These are phyloP conservation scores for Hyaloscypha variabilis DNA, from an alignment of 495 filamentous ascomycete genomes.

Conservation along the genomic window DNA sequence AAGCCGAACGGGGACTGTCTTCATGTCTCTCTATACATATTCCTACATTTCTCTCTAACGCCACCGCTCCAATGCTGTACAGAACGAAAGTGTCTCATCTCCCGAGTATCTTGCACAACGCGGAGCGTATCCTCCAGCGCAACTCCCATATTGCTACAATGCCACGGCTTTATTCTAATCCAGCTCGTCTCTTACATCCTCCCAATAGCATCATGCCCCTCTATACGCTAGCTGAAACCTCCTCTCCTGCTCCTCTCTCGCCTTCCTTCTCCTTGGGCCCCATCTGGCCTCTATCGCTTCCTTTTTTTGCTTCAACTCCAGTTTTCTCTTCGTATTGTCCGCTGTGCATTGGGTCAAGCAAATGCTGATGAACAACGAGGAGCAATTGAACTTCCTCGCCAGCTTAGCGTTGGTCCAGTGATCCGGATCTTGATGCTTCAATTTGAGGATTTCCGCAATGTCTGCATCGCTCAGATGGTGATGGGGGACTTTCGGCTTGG, in stretches of 20 bases:
- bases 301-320: constrained; percentile 41
- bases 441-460: constrained; percentile 75
- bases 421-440: constrained; percentile 68
- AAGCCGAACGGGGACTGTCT: neutral
- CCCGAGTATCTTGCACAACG: neutral
- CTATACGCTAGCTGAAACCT: constrained; percentile 61
- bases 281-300: constrained; percentile 70
- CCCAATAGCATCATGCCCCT: constrained; percentile 38
- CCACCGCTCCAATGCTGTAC: constrained; percentile 13
- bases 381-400: constrained; percentile 77
- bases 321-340: constrained; percentile 38
- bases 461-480: constrained; percentile 72
- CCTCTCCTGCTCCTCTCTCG: constrained; percentile 72
- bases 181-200: neutral
- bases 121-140: neutral
- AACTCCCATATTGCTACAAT: neutral
- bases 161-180: neutral
- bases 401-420: constrained; percentile 72
- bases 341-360: constrained; percentile 38
- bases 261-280: constrained; percentile 70
- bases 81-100: constrained; percentile 17
- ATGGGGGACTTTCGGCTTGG: constrained; percentile 33
- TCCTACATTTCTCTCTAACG: constrained; percentile 24
- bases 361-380: constrained; percentile 70
- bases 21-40: constrained; percentile 24